Percentiles rank a stretch among this genome's conserved stretches.
Evolutionary conservation across 306 rosid species (phyloP).

Genomic region (Cicer cuneatum): DNA sequence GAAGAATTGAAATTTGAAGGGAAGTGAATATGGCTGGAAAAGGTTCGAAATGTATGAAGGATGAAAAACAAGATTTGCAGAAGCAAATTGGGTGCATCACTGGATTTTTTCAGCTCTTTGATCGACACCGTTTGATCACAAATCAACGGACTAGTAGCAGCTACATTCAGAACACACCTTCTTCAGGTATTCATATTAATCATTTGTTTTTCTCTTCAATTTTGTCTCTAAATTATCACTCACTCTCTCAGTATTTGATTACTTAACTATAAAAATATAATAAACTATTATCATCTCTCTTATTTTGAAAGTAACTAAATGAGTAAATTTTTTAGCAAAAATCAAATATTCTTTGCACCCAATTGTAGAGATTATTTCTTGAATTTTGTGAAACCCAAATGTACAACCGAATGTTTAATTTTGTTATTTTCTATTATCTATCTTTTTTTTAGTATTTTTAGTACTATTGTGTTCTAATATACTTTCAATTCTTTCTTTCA

Average conservation of each 20-base stretch:
- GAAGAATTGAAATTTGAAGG: slow-evolving; percentile 37
- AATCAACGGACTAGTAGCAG: slow-evolving; percentile 45
- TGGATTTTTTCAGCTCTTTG: slow-evolving; percentile 81
- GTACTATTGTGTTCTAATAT: neutral
- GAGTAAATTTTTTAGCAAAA: too few species aligned
- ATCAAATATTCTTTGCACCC: too few species aligned
- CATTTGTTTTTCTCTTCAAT: neutral
- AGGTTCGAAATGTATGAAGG: slow-evolving; percentile 51
- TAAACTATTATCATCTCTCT: too few species aligned
- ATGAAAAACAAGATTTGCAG: slow-evolving; percentile 72
- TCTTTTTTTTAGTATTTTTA: neutral
- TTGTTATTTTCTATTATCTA: neutral
- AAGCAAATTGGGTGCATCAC: slow-evolving; percentile 89
- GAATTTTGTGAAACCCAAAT: too few species aligned
- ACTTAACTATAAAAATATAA: too few species aligned
- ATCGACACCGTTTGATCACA: slow-evolving; percentile 70
- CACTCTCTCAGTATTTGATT: too few species aligned
- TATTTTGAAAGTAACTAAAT: too few species aligned
- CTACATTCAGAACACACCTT: slow-evolving; percentile 51
- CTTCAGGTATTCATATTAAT: slow-evolving; percentile 52
- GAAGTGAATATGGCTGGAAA: slow-evolving; percentile 69
- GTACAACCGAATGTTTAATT: too few species aligned
- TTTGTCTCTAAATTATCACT: too few species aligned
- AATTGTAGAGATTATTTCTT: too few species aligned
- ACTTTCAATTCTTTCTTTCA: neutral